A percentile compares a stretch with the other conserved stretches of the same genome.
phyloP scores from a whole-genome alignment of 2,329 filamentous ascomycete species.

The Ophiosphaerella narmari region DNA sequence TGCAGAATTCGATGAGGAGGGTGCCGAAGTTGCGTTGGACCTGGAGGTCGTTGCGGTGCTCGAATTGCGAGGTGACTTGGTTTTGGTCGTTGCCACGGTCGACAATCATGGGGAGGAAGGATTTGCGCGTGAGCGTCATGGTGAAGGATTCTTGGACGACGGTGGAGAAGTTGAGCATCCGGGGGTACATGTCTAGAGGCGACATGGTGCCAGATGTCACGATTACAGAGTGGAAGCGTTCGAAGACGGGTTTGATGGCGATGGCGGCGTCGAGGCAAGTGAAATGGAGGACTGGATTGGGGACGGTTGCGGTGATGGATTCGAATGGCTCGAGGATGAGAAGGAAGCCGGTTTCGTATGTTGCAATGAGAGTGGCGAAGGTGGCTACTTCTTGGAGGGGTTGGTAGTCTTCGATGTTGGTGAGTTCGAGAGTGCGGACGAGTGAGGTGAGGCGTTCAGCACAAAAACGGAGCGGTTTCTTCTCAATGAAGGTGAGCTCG shows the following conservation, averaged over 20 bases:
- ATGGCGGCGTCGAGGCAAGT: slow-evolving; percentile 97
- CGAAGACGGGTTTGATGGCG: slow-evolving; percentile 96
- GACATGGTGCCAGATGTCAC: slow-evolving; percentile 98
- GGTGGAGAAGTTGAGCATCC: slow-evolving; percentile 92
- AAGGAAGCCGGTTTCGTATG: slow-evolving; percentile 94
- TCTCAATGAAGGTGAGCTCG: slow-evolving; percentile 96
- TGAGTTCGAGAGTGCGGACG: slow-evolving; percentile 91
- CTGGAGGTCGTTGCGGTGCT: slow-evolving; percentile 91
- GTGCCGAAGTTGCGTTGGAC: slow-evolving; percentile 98
- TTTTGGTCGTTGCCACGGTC: slow-evolving; percentile 94
- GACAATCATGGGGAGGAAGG: slow-evolving; percentile 98
- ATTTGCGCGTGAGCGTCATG: slow-evolving; percentile 91
- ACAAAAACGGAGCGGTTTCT: slow-evolving; percentile 92
- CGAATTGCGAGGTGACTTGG: slow-evolving; percentile 89
- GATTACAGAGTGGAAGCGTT: slow-evolving; percentile 96
- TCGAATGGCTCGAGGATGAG: slow-evolving; percentile 98
- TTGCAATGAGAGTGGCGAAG: slow-evolving; percentile 93
- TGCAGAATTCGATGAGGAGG: slow-evolving; percentile 90
- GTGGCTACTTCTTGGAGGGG: slow-evolving; percentile 96
- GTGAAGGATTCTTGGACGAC: slow-evolving; percentile 96
- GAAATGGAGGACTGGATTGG: slow-evolving; percentile 96
- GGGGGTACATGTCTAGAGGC: slow-evolving; percentile 97
- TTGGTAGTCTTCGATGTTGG: slow-evolving; percentile 97
- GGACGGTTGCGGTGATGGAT: slow-evolving; percentile 91
- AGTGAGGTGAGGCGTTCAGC: slow-evolving; percentile 93